Percentiles rank a stretch among this genome's conserved stretches.
phyloP scores from a whole-genome alignment of 1,284 basidiomycete genomes.

The Malassezia vespertilionis region DNA sequence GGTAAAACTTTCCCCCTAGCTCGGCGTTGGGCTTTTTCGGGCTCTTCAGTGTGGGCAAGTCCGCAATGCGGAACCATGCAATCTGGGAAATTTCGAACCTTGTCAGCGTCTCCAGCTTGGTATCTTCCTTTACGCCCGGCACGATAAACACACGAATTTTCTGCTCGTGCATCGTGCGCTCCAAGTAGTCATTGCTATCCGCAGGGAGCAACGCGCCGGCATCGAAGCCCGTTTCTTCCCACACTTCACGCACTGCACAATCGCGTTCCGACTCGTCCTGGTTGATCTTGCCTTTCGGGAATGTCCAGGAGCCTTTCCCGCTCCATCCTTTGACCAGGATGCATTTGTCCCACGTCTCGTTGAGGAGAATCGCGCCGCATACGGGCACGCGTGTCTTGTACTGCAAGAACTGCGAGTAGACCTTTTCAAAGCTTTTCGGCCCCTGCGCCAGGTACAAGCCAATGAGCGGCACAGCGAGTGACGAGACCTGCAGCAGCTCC shows the following conservation, averaged over 20 bases:
- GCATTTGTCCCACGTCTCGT: constrained; percentile 66
- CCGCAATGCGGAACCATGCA: constrained; percentile 82
- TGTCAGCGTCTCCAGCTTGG: constrained; percentile 80
- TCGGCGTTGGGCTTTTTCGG: constrained; percentile 55
- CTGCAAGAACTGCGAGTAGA: constrained; percentile 49
- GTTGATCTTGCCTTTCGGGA: constrained; percentile 98
- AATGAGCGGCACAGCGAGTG: constrained; percentile 42
- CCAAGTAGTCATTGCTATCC: constrained; percentile 57
- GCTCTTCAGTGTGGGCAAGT: constrained; percentile 86
- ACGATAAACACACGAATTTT: constrained; percentile 90
- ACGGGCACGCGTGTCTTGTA: constrained; percentile 97
- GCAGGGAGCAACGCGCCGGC: constrained; percentile 27
- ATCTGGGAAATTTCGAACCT: constrained; percentile 98
- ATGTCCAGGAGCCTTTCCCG: constrained; percentile 88
- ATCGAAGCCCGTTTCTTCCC: constrained; percentile 46
- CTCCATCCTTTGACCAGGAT: constrained; percentile 79
- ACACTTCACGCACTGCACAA: constrained; percentile 54
- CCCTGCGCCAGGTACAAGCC: constrained; percentile 34
- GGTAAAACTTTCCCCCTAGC: constrained; percentile 68
- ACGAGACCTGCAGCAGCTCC: constrained; percentile 56
- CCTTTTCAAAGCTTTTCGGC: constrained; percentile 36
- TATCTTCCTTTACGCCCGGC: constrained; percentile 76
- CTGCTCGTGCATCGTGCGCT: constrained; percentile 73
- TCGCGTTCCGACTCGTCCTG: constrained; percentile 57
- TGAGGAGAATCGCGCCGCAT: constrained; percentile 94